These are phyloP conservation scores for Chenopodium formosanum DNA, from an alignment of 148 eudicot genomes.

Conservation along the genomic window DNA sequence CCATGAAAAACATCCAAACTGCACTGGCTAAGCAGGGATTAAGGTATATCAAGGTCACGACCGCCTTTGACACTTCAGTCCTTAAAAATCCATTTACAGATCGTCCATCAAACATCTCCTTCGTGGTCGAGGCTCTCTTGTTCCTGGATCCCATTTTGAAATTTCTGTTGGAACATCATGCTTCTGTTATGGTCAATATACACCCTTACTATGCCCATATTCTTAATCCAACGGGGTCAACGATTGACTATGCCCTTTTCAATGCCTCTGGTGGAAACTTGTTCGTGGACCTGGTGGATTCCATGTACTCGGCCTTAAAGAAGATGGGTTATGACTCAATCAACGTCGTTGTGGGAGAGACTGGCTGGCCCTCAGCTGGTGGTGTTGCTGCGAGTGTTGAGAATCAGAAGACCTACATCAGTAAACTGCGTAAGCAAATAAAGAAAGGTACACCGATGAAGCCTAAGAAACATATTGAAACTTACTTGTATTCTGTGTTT, in stretches of 20 bases:
- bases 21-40: constrained; percentile 28
- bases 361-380: constrained; percentile 65
- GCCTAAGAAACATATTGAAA: constrained; percentile 39
- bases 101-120: constrained; percentile 16
- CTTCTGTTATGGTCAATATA: constrained; percentile 23
- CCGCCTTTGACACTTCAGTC: constrained; percentile 29
- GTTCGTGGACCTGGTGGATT: constrained; percentile 47
- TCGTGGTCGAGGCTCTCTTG: neutral
- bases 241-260: constrained; percentile 33
- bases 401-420: constrained; percentile 43
- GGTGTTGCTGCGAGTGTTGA: constrained; percentile 33
- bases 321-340: constrained; percentile 32
- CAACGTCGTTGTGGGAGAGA: constrained; percentile 52
- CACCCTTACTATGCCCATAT: constrained; percentile 35
- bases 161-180: constrained; percentile 8
- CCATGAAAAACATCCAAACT: constrained; percentile 13
- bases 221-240: neutral
- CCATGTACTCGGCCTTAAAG: constrained; percentile 41
- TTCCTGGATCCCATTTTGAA: constrained; percentile 15
- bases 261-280: constrained; percentile 29
- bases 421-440: constrained; percentile 44
- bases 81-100: constrained; percentile 6
- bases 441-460: constrained; percentile 49
- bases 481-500: constrained; percentile 51
- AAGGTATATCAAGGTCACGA: constrained; percentile 34